A percentile compares a stretch with the other conserved stretches of the same genome.
Evolutionary conservation across 345 rosid genomes (phyloP).

Genomic region (Populus nigra): DNA sequence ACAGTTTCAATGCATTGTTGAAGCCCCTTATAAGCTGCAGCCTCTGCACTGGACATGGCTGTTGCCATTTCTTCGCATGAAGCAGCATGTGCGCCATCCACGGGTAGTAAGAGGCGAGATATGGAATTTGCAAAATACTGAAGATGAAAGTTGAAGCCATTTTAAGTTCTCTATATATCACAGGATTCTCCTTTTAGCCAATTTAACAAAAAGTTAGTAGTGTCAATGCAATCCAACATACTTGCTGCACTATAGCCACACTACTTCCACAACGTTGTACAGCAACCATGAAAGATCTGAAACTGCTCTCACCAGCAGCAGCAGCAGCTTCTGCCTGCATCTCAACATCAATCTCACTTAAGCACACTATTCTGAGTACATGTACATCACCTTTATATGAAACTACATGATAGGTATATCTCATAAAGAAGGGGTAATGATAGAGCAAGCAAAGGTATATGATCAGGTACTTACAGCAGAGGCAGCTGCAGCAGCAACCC

Average conservation of each 20-base stretch:
- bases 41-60: constrained; percentile 96
- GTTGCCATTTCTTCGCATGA: constrained; percentile 99
- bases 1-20: constrained; percentile 99
- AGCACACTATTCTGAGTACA: constrained; percentile 3
- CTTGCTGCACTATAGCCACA: constrained; percentile 86
- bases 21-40: constrained; percentile 98
- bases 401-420: background rate
- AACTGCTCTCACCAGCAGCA: constrained; percentile 98
- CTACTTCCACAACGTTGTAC: constrained; percentile 97
- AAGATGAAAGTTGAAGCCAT: constrained; percentile 4
- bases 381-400: background rate
- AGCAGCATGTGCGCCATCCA: constrained; percentile 98
- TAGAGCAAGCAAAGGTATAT: background rate
- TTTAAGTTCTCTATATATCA: background rate
- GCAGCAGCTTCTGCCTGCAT: constrained; percentile 97
- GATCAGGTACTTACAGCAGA: constrained; percentile 27
- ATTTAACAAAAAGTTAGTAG: background rate
- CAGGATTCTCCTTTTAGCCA: background rate
- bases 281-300: constrained; percentile 98
- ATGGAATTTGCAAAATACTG: constrained; percentile 96
- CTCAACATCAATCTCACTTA: constrained; percentile 27
- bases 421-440: background rate
- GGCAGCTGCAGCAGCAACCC: constrained; percentile 99
- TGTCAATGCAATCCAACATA: constrained; percentile 15
- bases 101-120: constrained; percentile 91